Percentiles rank a stretch among this genome's conserved stretches.
These are phyloP conservation scores for Orbilia quercus DNA, from an alignment of 2,329 filamentous ascomycete species.

Conservation along the genomic window DNA sequence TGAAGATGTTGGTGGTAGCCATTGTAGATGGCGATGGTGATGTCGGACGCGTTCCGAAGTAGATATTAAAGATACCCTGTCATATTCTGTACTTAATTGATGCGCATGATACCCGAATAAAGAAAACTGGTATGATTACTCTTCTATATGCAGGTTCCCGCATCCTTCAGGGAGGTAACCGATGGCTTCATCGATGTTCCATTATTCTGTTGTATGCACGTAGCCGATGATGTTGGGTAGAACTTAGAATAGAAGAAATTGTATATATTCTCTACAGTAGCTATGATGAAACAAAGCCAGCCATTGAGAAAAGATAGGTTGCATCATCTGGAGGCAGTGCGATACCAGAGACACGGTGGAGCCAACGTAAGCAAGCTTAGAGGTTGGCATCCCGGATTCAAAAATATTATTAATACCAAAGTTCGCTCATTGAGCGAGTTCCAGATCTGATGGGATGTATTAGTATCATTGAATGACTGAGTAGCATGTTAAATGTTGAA, in stretches of 20 bases:
- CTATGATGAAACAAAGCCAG: conserved; percentile 39
- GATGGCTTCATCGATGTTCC: no score
- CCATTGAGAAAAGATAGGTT: conserved; percentile 28
- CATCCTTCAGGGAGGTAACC: background rate
- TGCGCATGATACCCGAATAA: background rate
- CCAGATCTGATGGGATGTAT: conserved; percentile 31
- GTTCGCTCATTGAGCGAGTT: conserved; percentile 19
- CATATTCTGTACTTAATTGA: conserved; percentile 26
- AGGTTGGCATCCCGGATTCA: conserved; percentile 19
- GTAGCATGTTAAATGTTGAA: background rate
- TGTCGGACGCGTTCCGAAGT: conserved; percentile 1
- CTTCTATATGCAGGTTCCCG: background rate
- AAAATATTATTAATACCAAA: conserved; percentile 51
- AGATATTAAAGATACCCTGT: conserved; percentile 25
- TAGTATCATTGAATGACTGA: background rate
- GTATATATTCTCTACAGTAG: conserved; percentile 16
- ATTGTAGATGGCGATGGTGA: background rate
- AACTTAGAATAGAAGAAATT: no score
- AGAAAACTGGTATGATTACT: background rate
- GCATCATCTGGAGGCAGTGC: conserved; percentile 54
- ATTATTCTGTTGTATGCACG: no score
- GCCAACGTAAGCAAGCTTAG: conserved; percentile 49
- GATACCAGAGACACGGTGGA: conserved; percentile 54
- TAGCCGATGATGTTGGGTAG: no score
- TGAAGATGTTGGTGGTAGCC: background rate